Evolutionary conservation across 148 eudicot genomes (phyloP).

Genomic region (Selenicereus undatus): DNA sequence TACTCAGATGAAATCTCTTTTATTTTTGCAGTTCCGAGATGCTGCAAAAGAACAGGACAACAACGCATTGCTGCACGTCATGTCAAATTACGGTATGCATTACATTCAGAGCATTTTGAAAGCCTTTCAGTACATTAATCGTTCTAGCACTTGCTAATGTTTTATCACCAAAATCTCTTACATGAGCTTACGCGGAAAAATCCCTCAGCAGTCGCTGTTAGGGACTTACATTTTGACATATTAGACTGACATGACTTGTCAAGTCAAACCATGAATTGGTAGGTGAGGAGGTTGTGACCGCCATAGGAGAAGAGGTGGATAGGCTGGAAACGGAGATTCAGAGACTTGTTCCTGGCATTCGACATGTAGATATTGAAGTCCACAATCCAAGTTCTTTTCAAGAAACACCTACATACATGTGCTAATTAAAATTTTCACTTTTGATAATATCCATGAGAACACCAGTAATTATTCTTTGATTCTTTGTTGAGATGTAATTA

Average conservation of each 20-base stretch:
- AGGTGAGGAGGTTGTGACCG: constrained; percentile 97
- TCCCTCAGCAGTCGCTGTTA: neutral
- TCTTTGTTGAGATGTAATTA: constrained; percentile 14
- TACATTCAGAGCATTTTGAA: neutral
- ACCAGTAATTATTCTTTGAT: neutral
- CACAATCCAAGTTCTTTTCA: constrained; percentile 55
- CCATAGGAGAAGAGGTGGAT: constrained; percentile 95
- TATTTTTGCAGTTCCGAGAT: constrained; percentile 66
- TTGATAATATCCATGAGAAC: neutral
- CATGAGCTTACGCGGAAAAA: neutral
- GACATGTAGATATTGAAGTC: constrained; percentile 95
- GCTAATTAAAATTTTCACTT: neutral
- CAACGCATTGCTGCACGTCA: constrained; percentile 52
- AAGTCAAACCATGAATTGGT: constrained; percentile 13
- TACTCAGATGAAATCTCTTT: constrained; percentile 1
- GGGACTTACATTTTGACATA: neutral
- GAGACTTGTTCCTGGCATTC: constrained; percentile 91
- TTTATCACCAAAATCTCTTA: neutral
- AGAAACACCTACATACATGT: constrained; percentile 6
- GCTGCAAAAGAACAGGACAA: constrained; percentile 63
- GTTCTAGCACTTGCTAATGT: neutral
- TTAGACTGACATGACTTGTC: neutral
- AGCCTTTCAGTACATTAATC: neutral
- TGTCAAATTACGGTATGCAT: constrained; percentile 79
- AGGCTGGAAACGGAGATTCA: constrained; percentile 85